A percentile compares a stretch with the other conserved stretches of the same genome.
phyloP scores from a whole-genome alignment of 768 basidiomycete species.

The Kwoniella europaea region DNA sequence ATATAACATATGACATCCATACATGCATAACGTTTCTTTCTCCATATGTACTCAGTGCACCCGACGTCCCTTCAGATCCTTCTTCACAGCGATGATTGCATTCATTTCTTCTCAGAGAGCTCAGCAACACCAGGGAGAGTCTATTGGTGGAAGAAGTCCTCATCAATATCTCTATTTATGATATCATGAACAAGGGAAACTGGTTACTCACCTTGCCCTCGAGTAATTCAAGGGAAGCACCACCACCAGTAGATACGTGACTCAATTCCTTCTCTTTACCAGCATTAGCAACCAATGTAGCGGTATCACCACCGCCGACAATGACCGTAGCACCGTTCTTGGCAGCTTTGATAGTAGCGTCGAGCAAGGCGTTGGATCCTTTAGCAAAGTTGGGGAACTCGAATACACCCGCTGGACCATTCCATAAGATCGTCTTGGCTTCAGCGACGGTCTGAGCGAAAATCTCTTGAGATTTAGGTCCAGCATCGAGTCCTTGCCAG shows the following conservation, averaged over 20 bases:
- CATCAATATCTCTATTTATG: no score
- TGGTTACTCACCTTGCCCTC: conserved; percentile 89
- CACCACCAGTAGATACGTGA: conserved; percentile 91
- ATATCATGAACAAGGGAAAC: no score
- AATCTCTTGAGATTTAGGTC: conserved; percentile 77
- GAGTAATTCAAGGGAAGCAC: conserved; percentile 78
- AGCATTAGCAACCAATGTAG: conserved; percentile 91
- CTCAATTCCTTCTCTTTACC: conserved; percentile 83
- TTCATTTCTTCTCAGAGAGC: conserved; percentile 74
- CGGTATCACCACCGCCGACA: conserved; percentile 74
- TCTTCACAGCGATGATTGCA: not conserved
- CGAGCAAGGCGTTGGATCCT: conserved; percentile 81
- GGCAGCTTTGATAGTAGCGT: conserved; percentile 85
- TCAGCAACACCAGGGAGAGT: conserved; percentile 88
- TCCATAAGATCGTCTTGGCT: conserved; percentile 94
- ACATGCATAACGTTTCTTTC: conserved; percentile 5
- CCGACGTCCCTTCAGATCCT: not conserved
- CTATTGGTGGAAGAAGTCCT: conserved; percentile 57
- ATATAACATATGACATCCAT: not conserved
- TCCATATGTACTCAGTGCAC: not conserved
- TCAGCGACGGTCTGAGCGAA: conserved; percentile 80
- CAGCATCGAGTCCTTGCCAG: conserved; percentile 95
- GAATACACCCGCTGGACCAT: conserved; percentile 94
- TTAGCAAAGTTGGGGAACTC: conserved; percentile 90
- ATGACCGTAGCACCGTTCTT: conserved; percentile 86